These are phyloP conservation scores for Leucocoprinus birnbaumii DNA, from an alignment of 768 basidiomycete species.

Conservation along the genomic window DNA sequence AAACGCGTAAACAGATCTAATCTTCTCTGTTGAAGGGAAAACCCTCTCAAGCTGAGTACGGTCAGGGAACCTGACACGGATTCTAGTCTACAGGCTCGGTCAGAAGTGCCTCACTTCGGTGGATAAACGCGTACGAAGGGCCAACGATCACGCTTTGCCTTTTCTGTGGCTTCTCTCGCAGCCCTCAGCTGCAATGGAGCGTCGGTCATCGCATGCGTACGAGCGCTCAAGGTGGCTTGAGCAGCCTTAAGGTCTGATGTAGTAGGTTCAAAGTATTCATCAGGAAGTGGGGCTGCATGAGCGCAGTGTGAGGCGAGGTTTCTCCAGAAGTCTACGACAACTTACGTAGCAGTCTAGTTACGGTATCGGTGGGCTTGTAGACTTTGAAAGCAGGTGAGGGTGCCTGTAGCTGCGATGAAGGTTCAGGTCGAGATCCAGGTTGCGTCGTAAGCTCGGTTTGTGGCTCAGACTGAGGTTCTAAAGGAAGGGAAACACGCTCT, in stretches of 20 bases:
- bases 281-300: conserved; percentile 60
- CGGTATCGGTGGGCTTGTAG: conserved; percentile 4
- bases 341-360: conserved; percentile 10
- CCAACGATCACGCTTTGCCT: conserved; percentile 63
- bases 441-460: background rate
- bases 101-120: conserved; percentile 2
- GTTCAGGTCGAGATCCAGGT: background rate
- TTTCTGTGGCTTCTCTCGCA: conserved; percentile 58
- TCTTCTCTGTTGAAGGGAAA: conserved; percentile 78
- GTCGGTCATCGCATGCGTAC: conserved; percentile 60
- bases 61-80: conserved; percentile 80
- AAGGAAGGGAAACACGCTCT: too few relatives aligned
- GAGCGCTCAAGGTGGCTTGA: conserved; percentile 59
- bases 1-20: conserved; percentile 82
- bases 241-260: conserved; percentile 66
- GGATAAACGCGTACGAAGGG: conserved; percentile 52
- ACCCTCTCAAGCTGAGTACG: conserved; percentile 75
- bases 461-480: background rate
- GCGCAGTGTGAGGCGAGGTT: conserved; percentile 3
- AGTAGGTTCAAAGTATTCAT: conserved; percentile 74
- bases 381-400: background rate
- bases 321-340: conserved; percentile 3
- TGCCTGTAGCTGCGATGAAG: background rate
- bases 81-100: conserved; percentile 55
- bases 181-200: conserved; percentile 70